Percentiles rank a stretch among this genome's conserved stretches.
Evolutionary conservation across 768 basidiomycete genomes (phyloP).

Genomic region (Symmetrospora coprosmae): DNA sequence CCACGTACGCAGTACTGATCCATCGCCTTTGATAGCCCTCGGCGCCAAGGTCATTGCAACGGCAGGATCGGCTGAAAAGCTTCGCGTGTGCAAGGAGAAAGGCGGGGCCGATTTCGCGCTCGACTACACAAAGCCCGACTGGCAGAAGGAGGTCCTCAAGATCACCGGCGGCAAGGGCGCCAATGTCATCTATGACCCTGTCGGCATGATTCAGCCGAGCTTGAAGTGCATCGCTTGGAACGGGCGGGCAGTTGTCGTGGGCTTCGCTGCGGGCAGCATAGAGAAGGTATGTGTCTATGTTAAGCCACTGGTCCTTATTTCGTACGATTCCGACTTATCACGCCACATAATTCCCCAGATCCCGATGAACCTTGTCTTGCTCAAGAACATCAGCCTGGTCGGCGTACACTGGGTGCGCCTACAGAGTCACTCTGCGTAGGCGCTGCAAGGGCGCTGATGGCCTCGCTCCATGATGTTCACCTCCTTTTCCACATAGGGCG

Average conservation of each 20-base stretch:
- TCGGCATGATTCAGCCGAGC: constrained; percentile 57
- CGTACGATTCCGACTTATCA: no score
- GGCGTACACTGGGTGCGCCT: constrained; percentile 58
- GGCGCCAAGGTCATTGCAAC: constrained; percentile 93
- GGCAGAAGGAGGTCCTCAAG: constrained; percentile 79
- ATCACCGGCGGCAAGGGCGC: constrained; percentile 74
- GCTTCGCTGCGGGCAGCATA: constrained; percentile 71
- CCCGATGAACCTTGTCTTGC: constrained; percentile 57
- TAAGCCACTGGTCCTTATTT: constrained; percentile 30
- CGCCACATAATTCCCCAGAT: constrained; percentile 52
- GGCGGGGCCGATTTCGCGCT: constrained; percentile 74
- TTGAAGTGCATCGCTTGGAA: constrained; percentile 25
- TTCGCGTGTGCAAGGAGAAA: constrained; percentile 56
- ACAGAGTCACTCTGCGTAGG: not conserved
- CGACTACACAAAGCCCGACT: constrained; percentile 53
- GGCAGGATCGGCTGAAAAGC: constrained; percentile 62
- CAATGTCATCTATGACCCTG: constrained; percentile 60
- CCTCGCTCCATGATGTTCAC: no score
- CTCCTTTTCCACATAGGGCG: no score
- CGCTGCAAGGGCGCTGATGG: no score
- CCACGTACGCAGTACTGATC: not conserved
- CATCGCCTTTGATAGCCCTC: constrained; percentile 75
- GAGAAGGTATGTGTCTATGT: constrained; percentile 49
- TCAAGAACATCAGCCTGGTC: constrained; percentile 71
- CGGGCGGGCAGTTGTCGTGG: constrained; percentile 74